Percentiles rank a stretch among this genome's conserved stretches.
Conservation (phyloP, 129 eudicot species). For the Calendula officinalis region DNA sequence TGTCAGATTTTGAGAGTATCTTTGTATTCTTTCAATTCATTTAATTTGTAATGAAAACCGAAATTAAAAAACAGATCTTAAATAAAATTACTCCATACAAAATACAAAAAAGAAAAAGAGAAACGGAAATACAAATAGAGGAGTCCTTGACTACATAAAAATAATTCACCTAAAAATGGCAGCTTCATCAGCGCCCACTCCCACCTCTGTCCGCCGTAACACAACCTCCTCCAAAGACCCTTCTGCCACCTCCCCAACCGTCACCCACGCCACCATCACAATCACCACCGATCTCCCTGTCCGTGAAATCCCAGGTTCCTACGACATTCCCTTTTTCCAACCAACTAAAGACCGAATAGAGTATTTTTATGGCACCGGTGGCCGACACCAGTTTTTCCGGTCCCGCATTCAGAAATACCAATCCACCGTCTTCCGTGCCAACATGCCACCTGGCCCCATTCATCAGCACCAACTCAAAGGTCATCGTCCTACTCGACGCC, state of each 20-base stretch:
- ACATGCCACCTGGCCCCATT: conserved; percentile 94
- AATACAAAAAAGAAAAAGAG: no score
- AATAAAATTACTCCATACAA: no score
- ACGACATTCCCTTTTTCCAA: conserved; percentile 57
- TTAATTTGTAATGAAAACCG: no score
- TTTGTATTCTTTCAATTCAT: no score
- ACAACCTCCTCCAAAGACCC: conserved; percentile 36
- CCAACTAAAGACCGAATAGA: conserved; percentile 62
- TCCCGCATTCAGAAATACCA: conserved; percentile 56
- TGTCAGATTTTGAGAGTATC: no score
- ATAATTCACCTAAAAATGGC: no score
- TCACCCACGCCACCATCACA: conserved; percentile 9
- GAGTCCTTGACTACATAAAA: no score
- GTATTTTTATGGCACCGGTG: conserved; percentile 64
- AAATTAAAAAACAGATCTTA: no score
- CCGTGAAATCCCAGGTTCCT: conserved; percentile 62
- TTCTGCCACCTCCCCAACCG: conserved; percentile 27
- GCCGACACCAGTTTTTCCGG: conserved; percentile 63
- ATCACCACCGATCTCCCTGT: conserved; percentile 38
- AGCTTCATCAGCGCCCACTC: no score
- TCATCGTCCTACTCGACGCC: conserved; percentile 76
- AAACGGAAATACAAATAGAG: no score
- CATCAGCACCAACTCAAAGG: conserved; percentile 61
- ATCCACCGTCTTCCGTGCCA: conserved; percentile 74
- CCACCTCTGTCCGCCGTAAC: not conserved